Conservation (phyloP, 23 red algal species). For the Gracilaria gracilis region DNA sequence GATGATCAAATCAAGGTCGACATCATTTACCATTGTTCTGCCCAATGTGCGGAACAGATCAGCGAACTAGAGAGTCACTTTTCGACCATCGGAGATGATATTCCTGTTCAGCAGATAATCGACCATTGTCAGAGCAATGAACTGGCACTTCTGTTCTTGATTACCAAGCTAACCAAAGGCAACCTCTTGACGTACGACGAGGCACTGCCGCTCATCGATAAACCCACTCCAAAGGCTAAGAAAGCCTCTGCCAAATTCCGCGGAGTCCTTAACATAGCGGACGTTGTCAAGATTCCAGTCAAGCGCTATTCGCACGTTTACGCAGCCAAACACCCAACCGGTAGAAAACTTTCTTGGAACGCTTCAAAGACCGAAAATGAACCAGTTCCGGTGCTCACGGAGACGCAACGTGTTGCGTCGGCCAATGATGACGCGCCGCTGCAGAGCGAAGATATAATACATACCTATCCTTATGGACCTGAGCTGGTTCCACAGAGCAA, state of each 20-base stretch:
- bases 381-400: slow-evolving; percentile 38
- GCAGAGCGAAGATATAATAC: slow-evolving; percentile 13
- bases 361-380: neutral
- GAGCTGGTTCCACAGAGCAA: slow-evolving; percentile 50
- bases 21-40: slow-evolving; percentile 28
- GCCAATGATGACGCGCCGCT: slow-evolving; percentile 59
- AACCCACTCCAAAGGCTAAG: slow-evolving; percentile 38
- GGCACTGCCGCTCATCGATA: slow-evolving; percentile 45
- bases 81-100: neutral
- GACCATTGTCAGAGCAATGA: neutral
- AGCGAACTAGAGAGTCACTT: slow-evolving; percentile 14
- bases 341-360: slow-evolving; percentile 58
- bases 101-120: slow-evolving; percentile 5
- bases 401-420: slow-evolving; percentile 61
- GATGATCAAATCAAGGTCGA: slow-evolving; percentile 36
- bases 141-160: slow-evolving; percentile 20
- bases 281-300: slow-evolving; percentile 54
- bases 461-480: slow-evolving; percentile 54
- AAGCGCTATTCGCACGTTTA: slow-evolving; percentile 45
- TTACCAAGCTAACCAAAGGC: slow-evolving; percentile 23
- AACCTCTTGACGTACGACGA: slow-evolving; percentile 29
- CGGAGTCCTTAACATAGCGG: slow-evolving; percentile 55
- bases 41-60: neutral
- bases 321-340: neutral
- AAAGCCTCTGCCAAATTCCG: slow-evolving; percentile 45